These are phyloP conservation scores for Prunus mume DNA, from an alignment of 306 rosid genomes.

Conservation along the genomic window DNA sequence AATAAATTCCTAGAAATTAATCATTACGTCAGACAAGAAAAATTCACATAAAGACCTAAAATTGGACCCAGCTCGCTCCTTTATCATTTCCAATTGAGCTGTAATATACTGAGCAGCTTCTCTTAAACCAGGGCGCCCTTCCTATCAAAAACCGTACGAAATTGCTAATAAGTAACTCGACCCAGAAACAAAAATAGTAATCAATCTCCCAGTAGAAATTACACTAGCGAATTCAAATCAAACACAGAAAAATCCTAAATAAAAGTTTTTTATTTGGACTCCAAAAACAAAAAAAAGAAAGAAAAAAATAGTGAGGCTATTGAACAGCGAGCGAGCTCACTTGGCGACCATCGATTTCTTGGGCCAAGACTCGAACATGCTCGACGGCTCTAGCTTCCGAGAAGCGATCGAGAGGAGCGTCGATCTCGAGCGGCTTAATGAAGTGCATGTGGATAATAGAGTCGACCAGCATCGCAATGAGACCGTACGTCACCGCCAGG, in stretches of 20 bases:
- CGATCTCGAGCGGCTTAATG: slow-evolving; percentile 55
- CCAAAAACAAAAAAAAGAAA: not conserved
- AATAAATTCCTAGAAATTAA: not conserved
- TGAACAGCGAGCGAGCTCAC: slow-evolving; percentile 31
- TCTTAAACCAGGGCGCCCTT: slow-evolving; percentile 88
- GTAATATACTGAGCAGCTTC: slow-evolving; percentile 76
- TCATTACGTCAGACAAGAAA: not conserved
- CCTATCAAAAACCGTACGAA: slow-evolving; percentile 49
- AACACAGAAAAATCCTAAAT: not conserved
- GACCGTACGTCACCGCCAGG: slow-evolving; percentile 51
- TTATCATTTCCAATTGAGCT: slow-evolving; percentile 59
- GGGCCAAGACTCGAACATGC: slow-evolving; percentile 68
- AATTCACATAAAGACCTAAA: slow-evolving; percentile 42
- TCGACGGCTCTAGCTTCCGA: slow-evolving; percentile 83
- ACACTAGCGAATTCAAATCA: not conserved
- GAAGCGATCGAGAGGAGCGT: slow-evolving; percentile 82
- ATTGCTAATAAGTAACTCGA: slow-evolving; percentile 23
- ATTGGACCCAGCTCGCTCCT: slow-evolving; percentile 64
- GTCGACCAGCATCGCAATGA: slow-evolving; percentile 57
- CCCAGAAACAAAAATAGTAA: slow-evolving; percentile 1
- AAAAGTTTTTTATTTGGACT: not conserved
- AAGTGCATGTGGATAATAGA: slow-evolving; percentile 75
- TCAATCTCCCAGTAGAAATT: not conserved
- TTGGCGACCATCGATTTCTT: slow-evolving; percentile 94
- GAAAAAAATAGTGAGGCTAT: not conserved